Evolutionary conservation across 768 basidiomycete genomes (phyloP), one percentile per base, ranked within the genome.

Genomic region (Termitomyces bulborhizus): DNA sequence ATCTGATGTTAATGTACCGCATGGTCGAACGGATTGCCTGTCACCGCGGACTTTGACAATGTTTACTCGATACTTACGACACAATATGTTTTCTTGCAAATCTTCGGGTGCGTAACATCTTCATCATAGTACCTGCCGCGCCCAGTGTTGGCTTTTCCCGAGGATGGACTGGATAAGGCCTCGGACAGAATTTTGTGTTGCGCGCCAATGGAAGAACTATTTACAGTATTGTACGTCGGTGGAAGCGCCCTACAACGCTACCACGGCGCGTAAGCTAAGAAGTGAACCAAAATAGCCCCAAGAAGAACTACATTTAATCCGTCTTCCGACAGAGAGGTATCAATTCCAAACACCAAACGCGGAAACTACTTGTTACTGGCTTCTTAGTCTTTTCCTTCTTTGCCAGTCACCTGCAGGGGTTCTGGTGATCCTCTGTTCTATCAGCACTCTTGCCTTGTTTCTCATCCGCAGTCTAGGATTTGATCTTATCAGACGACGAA

Each of bases 351-450:
- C 8, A 32, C 31, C 31, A 9, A 32, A 32, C 31, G 3, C 31
- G 31, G 31, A 32, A 32, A 8, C 31, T 9, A 18, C 34, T 9
- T 42, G 45, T 27, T 32, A 44, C 41, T 44, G 37, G 41, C 45
- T 56, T 49, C 46, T 43, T 37, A 29, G 29, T 29, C 55, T 51
- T 51, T 43, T 51, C 49, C 27, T 36, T 41, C 57, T 51, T 18
- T 51, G 53, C 54, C 53, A 51, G 51, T 58, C 55, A 58, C 43
- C 51, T 58, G 54, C 39, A 55, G 51, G 27, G 26, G 50, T 32
- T 7, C 31, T 32, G 31, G 31, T 9, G 31, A 9, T 32, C 8
- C 31, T 32, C 9, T 32, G 31, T 32, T 8, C 9, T 32, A 9
- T 32, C 9, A 32, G 8, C 31, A 32, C 31, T 7, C 8, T 49